Evolutionary conservation across 352 stramenopile genomes (phyloP).

Genomic region (Phytophthora colocasiae): DNA sequence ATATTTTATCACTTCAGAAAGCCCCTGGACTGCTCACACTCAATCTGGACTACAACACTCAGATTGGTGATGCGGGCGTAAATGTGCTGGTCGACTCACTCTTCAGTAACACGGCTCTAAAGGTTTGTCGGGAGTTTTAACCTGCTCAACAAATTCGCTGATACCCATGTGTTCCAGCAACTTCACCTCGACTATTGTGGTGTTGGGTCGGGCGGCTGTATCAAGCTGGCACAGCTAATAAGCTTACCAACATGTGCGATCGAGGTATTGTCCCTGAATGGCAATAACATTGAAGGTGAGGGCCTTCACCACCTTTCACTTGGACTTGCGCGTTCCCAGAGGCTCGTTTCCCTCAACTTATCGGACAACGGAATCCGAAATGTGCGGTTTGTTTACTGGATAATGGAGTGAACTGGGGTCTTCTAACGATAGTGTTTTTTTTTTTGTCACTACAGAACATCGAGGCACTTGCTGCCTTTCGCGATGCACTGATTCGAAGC

Average conservation of each 20-base stretch:
- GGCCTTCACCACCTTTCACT: constrained; percentile 78
- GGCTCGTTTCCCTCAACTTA: constrained; percentile 71
- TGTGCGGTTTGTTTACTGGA: constrained; percentile 26
- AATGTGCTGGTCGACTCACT: constrained; percentile 66
- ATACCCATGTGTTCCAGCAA: constrained; percentile 44
- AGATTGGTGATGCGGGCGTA: constrained; percentile 64
- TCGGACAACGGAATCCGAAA: constrained; percentile 85
- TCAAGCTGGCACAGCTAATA: constrained; percentile 80
- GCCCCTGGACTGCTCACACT: constrained; percentile 71
- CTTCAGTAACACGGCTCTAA: constrained; percentile 72
- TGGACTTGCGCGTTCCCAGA: constrained; percentile 65
- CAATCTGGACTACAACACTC: constrained; percentile 79
- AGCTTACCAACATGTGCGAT: constrained; percentile 60
- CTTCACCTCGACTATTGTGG: constrained; percentile 80
- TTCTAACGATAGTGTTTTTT: no score
- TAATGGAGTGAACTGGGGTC: no score
- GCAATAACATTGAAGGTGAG: constrained; percentile 63
- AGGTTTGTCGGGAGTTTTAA: constrained; percentile 35
- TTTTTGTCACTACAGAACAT: constrained; percentile 37
- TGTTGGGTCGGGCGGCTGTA: constrained; percentile 47
- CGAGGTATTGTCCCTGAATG: constrained; percentile 68
- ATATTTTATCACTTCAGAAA: constrained; percentile 58
- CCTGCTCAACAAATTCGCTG: background rate
- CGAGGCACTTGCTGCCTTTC: constrained; percentile 61
- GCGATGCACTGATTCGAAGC: constrained; percentile 66